These are phyloP conservation scores for Uronychia binucleata DNA, from an alignment of 73 alveolate genomes.

Conservation along the genomic window DNA sequence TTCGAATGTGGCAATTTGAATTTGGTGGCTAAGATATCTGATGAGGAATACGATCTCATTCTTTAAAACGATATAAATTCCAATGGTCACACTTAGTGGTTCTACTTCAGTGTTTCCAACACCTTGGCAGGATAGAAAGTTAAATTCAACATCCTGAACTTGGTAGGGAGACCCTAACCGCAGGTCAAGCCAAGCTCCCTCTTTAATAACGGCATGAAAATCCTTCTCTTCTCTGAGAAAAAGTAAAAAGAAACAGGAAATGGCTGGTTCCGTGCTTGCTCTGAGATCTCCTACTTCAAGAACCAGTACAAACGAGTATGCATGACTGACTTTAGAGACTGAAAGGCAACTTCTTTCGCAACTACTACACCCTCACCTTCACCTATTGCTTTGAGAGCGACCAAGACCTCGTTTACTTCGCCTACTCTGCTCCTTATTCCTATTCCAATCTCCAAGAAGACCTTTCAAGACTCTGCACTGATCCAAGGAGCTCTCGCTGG, in stretches of 20 bases:
- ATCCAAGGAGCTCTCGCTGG: constrained; percentile 35
- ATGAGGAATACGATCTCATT: constrained; percentile 72
- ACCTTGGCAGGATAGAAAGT: constrained; percentile 49
- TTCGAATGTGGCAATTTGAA: constrained; percentile 87
- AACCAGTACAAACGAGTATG: constrained; percentile 57
- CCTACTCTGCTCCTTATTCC: constrained; percentile 95
- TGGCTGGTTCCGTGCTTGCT: constrained; percentile 71
- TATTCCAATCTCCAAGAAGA: constrained; percentile 81
- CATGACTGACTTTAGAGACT: constrained; percentile 14
- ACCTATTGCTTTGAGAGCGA: constrained; percentile 79
- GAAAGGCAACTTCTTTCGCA: neutral
- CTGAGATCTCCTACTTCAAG: constrained; percentile 42
- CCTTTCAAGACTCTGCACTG: constrained; percentile 46
- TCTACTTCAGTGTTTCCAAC: constrained; percentile 70
- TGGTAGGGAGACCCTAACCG: neutral
- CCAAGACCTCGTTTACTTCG: constrained; percentile 95
- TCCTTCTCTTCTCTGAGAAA: constrained; percentile 70
- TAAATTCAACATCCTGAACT: constrained; percentile 77
- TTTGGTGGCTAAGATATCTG: constrained; percentile 57
- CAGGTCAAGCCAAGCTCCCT: constrained; percentile 73
- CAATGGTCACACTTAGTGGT: constrained; percentile 90
- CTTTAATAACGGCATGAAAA: constrained; percentile 93
- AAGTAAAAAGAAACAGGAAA: constrained; percentile 39
- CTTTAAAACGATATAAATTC: constrained; percentile 86
- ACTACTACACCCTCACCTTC: constrained; percentile 90